These are phyloP conservation scores for Quercus variabilis DNA, from an alignment of 306 rosid genomes.

Conservation along the genomic window DNA sequence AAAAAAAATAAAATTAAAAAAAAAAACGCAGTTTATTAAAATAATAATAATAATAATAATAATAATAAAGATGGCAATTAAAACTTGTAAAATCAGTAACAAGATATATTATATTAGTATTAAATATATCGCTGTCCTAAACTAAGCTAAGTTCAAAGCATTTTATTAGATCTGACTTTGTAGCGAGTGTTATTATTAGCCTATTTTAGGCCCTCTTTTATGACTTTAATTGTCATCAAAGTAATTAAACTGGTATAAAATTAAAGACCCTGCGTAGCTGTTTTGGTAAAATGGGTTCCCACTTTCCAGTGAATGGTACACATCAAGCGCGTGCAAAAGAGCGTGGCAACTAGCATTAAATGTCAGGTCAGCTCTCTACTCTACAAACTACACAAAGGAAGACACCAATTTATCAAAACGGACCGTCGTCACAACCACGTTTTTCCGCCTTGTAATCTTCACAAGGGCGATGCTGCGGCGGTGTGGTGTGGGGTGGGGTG, in stretches of 20 bases:
- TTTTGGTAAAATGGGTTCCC: too few relatives aligned
- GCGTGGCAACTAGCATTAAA: constrained; percentile 13
- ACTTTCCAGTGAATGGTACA: too few relatives aligned
- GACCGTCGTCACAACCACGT: constrained; percentile 19
- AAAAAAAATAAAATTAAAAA: neutral
- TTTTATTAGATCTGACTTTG: too few relatives aligned
- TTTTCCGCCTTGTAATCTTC: too few relatives aligned
- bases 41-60: neutral
- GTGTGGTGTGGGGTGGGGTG: too few relatives aligned
- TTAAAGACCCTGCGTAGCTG: too few relatives aligned
- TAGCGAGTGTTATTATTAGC: too few relatives aligned
- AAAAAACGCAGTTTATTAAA: neutral
- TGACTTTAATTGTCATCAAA: neutral
- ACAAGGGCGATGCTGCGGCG: too few relatives aligned
- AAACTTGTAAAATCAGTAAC: neutral
- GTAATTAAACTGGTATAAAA: neutral
- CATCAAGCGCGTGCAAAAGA: neutral
- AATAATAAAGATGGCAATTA: neutral
- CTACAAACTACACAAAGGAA: constrained; percentile 7
- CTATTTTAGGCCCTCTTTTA: too few relatives aligned
- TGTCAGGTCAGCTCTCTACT: constrained; percentile 22
- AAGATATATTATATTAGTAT: neutral
- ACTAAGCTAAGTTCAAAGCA: too few relatives aligned
- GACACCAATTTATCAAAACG: constrained; percentile 26
- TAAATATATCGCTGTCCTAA: too few relatives aligned